Evolutionary conservation across 805 yeast genomes (phyloP).

Genomic region (Yarrowia sp.): DNA sequence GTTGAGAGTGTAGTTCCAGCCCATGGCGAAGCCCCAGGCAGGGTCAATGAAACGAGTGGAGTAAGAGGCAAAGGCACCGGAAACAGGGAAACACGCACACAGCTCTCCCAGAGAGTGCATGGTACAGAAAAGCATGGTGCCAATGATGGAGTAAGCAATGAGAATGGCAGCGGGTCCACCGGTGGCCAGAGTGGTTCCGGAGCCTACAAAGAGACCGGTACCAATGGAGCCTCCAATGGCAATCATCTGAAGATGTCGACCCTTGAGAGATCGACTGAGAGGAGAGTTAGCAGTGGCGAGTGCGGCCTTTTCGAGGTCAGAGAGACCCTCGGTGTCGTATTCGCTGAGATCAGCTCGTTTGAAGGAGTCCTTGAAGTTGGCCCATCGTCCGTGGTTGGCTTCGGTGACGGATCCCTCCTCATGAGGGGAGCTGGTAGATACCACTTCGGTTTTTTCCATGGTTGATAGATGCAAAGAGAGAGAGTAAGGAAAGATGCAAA

Average conservation of each 20-base stretch:
- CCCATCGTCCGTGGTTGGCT: slow-evolving; percentile 27
- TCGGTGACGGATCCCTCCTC: slow-evolving; percentile 29
- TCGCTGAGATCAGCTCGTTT: slow-evolving; percentile 53
- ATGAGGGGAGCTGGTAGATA: slow-evolving; percentile 10
- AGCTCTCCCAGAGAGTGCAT: slow-evolving; percentile 73
- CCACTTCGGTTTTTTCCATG: slow-evolving; percentile 30
- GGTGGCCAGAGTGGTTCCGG: slow-evolving; percentile 61
- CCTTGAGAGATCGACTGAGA: slow-evolving; percentile 55
- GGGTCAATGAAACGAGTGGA: slow-evolving; percentile 70
- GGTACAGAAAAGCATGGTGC: slow-evolving; percentile 68
- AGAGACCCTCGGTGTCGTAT: slow-evolving; percentile 49
- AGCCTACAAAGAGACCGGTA: slow-evolving; percentile 75
- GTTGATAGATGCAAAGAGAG: slow-evolving; percentile 1
- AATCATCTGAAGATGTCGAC: slow-evolving; percentile 74
- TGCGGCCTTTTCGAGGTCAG: slow-evolving; percentile 56
- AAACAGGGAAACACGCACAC: slow-evolving; percentile 68
- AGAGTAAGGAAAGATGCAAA: neutral
- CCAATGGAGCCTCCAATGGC: slow-evolving; percentile 80
- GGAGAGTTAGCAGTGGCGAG: slow-evolving; percentile 56
- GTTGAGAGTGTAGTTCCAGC: slow-evolving; percentile 73
- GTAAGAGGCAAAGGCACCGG: slow-evolving; percentile 68
- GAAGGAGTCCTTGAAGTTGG: slow-evolving; percentile 44
- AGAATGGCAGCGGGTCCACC: slow-evolving; percentile 69
- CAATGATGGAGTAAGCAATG: slow-evolving; percentile 65
- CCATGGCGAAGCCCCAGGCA: slow-evolving; percentile 73